These are phyloP conservation scores for Saccharomyces mikatae DNA, from an alignment of 805 yeast species.

Conservation along the genomic window DNA sequence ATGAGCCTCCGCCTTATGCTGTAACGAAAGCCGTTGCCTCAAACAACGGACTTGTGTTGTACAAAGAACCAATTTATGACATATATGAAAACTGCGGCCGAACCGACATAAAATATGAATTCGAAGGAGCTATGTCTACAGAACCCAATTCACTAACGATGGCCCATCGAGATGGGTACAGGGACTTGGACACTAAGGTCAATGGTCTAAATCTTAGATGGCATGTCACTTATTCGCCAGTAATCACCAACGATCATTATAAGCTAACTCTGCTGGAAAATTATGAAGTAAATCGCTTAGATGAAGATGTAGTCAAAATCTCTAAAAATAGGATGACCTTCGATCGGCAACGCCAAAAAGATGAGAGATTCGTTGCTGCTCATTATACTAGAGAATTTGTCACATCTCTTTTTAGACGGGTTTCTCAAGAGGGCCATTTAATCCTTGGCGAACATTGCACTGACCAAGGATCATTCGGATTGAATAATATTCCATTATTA, in stretches of 20 bases:
- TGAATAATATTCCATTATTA: slow-evolving; percentile 8
- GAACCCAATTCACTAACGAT: background rate
- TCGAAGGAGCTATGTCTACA: background rate
- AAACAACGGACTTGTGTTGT: slow-evolving; percentile 4
- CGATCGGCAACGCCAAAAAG: background rate
- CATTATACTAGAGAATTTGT: slow-evolving; percentile 8
- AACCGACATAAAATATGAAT: slow-evolving; percentile 1
- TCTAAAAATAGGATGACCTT: background rate
- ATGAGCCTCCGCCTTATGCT: slow-evolving; percentile 10
- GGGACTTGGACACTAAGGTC: slow-evolving; percentile 8
- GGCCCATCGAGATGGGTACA: slow-evolving; percentile 4
- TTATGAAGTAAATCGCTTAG: background rate
- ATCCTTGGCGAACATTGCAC: slow-evolving; percentile 9
- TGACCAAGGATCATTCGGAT: slow-evolving; percentile 6
- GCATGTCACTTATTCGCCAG: slow-evolving; percentile 7
- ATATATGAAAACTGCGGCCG: background rate
- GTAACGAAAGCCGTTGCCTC: slow-evolving; percentile 3
- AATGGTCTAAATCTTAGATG: slow-evolving; percentile 7
- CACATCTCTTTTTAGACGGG: slow-evolving; percentile 4
- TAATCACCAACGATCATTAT: slow-evolving; percentile 7
- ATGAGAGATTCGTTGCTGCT: slow-evolving; percentile 1
- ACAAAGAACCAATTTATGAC: slow-evolving; percentile 10
- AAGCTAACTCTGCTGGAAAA: slow-evolving; percentile 6
- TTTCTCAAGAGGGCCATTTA: slow-evolving; percentile 9
- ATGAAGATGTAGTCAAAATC: background rate